These are phyloP conservation scores for Phytophthora capsici DNA, from an alignment of 352 stramenopile species.

Conservation along the genomic window DNA sequence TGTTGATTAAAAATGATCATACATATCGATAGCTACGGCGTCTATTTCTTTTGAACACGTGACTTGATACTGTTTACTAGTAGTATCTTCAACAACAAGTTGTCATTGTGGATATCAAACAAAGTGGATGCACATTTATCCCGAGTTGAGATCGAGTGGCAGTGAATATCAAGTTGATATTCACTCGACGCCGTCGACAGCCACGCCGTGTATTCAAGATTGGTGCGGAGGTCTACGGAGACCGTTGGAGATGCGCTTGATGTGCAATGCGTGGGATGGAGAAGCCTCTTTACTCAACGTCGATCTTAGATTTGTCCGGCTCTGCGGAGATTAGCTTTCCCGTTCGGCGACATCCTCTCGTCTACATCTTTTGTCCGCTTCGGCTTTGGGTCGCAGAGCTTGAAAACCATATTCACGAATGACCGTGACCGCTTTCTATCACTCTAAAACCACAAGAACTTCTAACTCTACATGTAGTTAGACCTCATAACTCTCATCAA, in stretches of 20 bases:
- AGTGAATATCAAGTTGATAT: no score
- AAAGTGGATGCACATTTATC: no score
- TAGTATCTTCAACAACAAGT: constrained; percentile 2
- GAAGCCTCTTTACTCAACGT: not conserved
- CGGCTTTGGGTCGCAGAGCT: not conserved
- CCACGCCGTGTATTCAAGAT: constrained; percentile 15
- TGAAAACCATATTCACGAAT: not conserved
- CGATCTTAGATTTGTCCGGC: constrained; percentile 13
- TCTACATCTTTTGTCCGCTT: constrained; percentile 15
- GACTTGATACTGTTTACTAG: constrained; percentile 14
- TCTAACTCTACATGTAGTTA: no score
- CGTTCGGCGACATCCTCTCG: constrained; percentile 26
- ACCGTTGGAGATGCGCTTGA: constrained; percentile 33
- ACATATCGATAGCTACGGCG: constrained; percentile 1
- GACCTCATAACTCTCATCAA: constrained; percentile 1
- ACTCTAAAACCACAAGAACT: constrained; percentile 5
- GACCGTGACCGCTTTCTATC: not conserved
- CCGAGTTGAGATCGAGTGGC: not conserved
- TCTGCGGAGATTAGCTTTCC: constrained; percentile 26
- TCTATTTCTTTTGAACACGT: constrained; percentile 15
- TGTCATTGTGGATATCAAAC: not conserved
- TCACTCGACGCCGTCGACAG: no score
- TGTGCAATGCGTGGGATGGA: constrained; percentile 36
- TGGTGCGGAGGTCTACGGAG: constrained; percentile 9
- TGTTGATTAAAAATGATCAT: constrained; percentile 17